Evolutionary conservation across 164 flowering plant species (phyloP).

Genomic region (Taxillus chinensis): DNA sequence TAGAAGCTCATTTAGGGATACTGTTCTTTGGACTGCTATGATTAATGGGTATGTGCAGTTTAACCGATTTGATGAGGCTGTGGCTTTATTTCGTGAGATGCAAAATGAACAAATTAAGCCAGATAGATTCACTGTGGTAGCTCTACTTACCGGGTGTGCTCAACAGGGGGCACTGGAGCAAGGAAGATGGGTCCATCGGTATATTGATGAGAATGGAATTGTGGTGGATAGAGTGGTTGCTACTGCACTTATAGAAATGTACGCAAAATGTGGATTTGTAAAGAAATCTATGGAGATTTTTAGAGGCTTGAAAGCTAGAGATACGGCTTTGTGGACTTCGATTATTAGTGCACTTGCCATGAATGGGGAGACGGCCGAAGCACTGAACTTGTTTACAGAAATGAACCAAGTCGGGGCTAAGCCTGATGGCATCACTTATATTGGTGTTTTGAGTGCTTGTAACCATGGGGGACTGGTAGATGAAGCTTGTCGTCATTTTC

Average conservation of each 20-base stretch:
- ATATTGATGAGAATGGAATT: conserved; percentile 37
- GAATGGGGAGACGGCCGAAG: conserved; percentile 52
- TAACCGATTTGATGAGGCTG: conserved; percentile 57
- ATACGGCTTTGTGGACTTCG: conserved; percentile 68
- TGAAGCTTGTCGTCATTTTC: conserved; percentile 49
- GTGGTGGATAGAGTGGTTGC: conserved; percentile 47
- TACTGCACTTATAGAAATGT: conserved; percentile 77
- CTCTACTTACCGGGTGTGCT: conserved; percentile 74
- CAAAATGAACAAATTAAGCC: conserved; percentile 44
- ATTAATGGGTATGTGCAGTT: conserved; percentile 75
- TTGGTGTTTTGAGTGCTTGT: conserved; percentile 77
- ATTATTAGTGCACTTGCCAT: conserved; percentile 64
- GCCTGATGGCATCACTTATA: conserved; percentile 70
- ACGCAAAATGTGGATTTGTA: conserved; percentile 74
- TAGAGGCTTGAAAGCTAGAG: conserved; percentile 31
- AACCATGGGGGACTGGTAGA: conserved; percentile 71
- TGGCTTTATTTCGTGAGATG: conserved; percentile 54
- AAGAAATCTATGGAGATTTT: conserved; percentile 62
- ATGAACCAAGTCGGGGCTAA: conserved; percentile 36
- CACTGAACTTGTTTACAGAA: conserved; percentile 47
- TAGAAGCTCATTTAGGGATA: conserved; percentile 46
- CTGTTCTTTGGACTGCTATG: conserved; percentile 86
- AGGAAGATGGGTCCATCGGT: conserved; percentile 74
- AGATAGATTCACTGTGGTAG: conserved; percentile 50
- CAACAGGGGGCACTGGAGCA: conserved; percentile 74